Base-by-base conservation (phyloP, 2,329 filamentous ascomycete genomes). In the Fusarium nurragi region DNA sequence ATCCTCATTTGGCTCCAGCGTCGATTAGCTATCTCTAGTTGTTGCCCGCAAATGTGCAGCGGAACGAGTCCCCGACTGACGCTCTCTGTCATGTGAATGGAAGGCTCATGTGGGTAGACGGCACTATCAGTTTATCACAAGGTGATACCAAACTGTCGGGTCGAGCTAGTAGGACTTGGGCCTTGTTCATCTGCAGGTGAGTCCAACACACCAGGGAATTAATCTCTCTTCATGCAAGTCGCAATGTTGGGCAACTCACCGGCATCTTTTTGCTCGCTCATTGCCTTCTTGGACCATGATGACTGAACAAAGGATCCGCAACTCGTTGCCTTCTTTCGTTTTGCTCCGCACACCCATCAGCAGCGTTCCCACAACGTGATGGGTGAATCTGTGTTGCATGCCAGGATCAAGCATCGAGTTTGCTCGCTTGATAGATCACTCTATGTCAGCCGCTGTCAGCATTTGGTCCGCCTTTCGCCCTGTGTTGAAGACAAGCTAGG, bases 111-210 rank as follows among this genome's bases (percentile, higher is more conserved):
- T 64, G 68, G 65, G 44, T 56, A 37, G 19, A 34, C 51, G 43
- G 50, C 58, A 64, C 26, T 56, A 64, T 64, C 63, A 67, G 32
- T 34, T 16, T 34, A 34, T 53, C 38, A 51, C 38, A 16, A n/a
- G 47, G 64, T 56, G 58, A 67, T 69, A 71, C 72, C 72, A 63
- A 26, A 60, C 68, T 64, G 67, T 69, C 65, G 72, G 72, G 67
- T 68, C 57, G 45, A 60, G 18, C 62, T 53, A 52, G 41, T 38
- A 54, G 38, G 47, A 12, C 51, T 40, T 40, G 43, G 49, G 44
- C 47, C 55, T 41, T 48, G 47, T 47, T 52, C 57, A 45, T 51
- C 38, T 55, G 50, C 40, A 13, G 36, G n/a, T 32, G 39, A 50
- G 50, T 60, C 50, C 64, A 54, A 45, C 54, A 67, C 52, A 62